Evolutionary conservation across 1,284 basidiomycete genomes (phyloP), one percentile per base, ranked within the genome.

Genomic region (Moniliella sp.): DNA sequence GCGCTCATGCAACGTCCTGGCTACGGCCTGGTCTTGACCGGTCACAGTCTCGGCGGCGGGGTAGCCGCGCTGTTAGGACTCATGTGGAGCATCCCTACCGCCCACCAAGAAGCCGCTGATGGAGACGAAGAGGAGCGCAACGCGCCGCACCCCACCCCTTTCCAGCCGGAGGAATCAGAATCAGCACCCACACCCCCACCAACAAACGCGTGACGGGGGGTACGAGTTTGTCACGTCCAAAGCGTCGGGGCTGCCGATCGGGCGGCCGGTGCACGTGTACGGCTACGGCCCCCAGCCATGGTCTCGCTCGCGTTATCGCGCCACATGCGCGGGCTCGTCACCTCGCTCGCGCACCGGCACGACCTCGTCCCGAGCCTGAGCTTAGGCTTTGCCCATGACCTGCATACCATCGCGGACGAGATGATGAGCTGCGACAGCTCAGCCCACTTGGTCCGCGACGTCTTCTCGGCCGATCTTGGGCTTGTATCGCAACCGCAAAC

Each of bases 321-420:
- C 3, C 65, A 66, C 44, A 44, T 62, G 12, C 46, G 46, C 26
- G 67, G 66, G 0, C 49, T 69, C 3, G 61, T 67, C 39, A 66
- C 62, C 1, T 62, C 61, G 9, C 60, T 66, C 7, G 53, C 66
- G 2, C 64, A 67, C 43, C 59, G 50, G 4, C 48, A 58, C 40
- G 62, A 64, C 37, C 48, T 63, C 8, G 55, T 64, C 1, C 60
- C 62, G 4, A 54, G 53, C 0, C 48, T 69, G 0, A 64, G 62
- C 23, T 48, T 69, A 16, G 67, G 67, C 4, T 52, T 62, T 5
- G 45, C 68, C 12, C 54, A 63, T 25, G 67, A 69, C 45, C 54
- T 69, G 26, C 65, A 65, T 46, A 65, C 63, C 40, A 56, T 67
- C 18, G 64, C 66, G n/a, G n/a, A n/a, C n/a, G n/a, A n/a, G n/a